Base-by-base conservation (phyloP, 495 filamentous ascomycete species). In the Chlorociboria aeruginascens region DNA sequence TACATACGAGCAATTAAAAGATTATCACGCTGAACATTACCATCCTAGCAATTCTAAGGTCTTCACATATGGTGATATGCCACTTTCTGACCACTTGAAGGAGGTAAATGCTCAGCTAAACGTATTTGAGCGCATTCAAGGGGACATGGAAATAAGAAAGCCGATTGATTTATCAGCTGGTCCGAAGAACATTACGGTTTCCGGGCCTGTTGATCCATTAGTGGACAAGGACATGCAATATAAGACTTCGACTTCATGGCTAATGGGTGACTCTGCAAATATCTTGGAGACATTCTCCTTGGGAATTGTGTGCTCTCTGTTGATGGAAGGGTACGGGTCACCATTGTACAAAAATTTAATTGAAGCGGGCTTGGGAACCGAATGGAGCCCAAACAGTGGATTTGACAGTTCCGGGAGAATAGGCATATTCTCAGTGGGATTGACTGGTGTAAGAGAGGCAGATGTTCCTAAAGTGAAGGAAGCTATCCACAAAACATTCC, bases 1-100 rank as follows among this genome's bases (percentile, higher is more conserved):
- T 46, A 95, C 87, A 2, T 83, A 95, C 61, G 72, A 89, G 54
- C 83, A 95, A 56, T 65, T 98, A 47, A 81, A 78, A 46, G 74
- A 79, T 13, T 98, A 95, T 54, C 93, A 95, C 52, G 78, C 78
- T 28, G 78, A 83, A 51, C 86, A 98, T 62, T 98, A 98, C 54
- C 89, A 98, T 64, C 92, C 92, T 0, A 97, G 89, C 57, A 97
- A 97, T 63, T 79, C 89, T 12, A 96, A 94, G 65, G 69, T 98
- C 14, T 77, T 96, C 54, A 96, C 92, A 0, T 98, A 98, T 55
- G 92, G 92, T 45, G 82, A 98, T 59, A 89, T 95, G 81, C 84
- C 86, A 0, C 65, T 98, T 36, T 69, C 67, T 14, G 79, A 82
- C 46, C 92, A 98, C 64, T 61, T 96, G 37, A 66, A 74, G 57